phyloP scores from a whole-genome alignment of 345 rosid species.

The Camelina hispida region DNA sequence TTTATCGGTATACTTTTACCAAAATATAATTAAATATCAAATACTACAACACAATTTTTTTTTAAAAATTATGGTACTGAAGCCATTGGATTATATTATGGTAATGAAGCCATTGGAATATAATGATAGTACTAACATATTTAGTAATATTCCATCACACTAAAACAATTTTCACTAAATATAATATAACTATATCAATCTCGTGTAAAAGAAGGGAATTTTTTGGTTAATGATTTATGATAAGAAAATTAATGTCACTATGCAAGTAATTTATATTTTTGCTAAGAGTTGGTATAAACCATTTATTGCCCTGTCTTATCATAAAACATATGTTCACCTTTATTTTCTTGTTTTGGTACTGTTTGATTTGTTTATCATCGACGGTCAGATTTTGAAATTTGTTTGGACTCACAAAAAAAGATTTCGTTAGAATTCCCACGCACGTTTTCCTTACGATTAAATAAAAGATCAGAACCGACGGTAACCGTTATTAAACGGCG shows the following conservation, averaged over 20 bases:
- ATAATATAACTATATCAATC: not conserved
- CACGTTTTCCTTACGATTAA: conserved; percentile 40
- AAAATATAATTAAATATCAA: too few relatives aligned
- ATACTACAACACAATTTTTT: too few relatives aligned
- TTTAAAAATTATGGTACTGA: too few relatives aligned
- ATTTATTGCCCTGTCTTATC: conserved; percentile 25
- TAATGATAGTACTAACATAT: not conserved
- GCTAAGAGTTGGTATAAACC: conserved; percentile 18
- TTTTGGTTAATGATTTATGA: not conserved
- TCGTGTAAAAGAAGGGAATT: not conserved
- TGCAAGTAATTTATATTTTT: not conserved
- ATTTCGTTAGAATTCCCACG: conserved; percentile 22
- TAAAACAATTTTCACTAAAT: not conserved
- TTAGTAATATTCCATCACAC: not conserved
- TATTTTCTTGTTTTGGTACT: not conserved
- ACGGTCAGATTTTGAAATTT: conserved; percentile 32
- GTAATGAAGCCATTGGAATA: not conserved
- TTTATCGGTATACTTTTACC: too few relatives aligned
- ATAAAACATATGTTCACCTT: not conserved
- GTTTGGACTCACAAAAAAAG: too few relatives aligned
- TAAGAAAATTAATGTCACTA: too few relatives aligned
- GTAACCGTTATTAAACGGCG: conserved; percentile 27
- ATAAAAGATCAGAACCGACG: conserved; percentile 1
- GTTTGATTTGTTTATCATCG: conserved; percentile 1
- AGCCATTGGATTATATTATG: too few relatives aligned